phyloP scores from a whole-genome alignment of 768 basidiomycete genomes.

The Hebeloma cylindrosporum region DNA sequence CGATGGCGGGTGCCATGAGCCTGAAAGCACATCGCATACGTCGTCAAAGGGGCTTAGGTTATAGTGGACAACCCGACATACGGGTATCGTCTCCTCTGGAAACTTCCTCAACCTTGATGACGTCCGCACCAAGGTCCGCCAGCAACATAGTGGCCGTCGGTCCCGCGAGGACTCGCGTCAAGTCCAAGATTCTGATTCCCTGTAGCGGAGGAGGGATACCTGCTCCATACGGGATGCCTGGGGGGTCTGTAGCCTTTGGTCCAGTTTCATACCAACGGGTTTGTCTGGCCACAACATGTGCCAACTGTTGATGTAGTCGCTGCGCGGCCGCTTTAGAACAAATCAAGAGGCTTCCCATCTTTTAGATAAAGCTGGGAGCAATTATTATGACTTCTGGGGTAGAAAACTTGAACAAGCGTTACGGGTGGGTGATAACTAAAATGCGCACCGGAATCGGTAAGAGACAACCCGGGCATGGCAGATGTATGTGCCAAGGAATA shows the following conservation, averaged over 20 bases:
- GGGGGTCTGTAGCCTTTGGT: conserved; percentile 13
- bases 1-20: conserved; percentile 66
- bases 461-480: too few species aligned
- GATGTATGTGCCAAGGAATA: too few species aligned
- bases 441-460: too few species aligned
- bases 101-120: conserved; percentile 87
- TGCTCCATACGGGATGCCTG: conserved; percentile 32
- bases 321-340: conserved; percentile 5
- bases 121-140: conserved; percentile 91
- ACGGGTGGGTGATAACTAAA: too few species aligned
- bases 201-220: conserved; percentile 78
- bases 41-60: not conserved
- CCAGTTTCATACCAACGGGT: conserved; percentile 21
- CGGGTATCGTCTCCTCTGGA: conserved; percentile 88
- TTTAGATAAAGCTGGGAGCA: not conserved
- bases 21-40: conserved; percentile 29
- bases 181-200: conserved; percentile 82
- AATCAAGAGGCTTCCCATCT: not conserved
- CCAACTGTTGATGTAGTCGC: not conserved
- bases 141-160: conserved; percentile 92
- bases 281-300: not conserved
- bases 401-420: too few species aligned
- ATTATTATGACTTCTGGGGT: not conserved
- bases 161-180: conserved; percentile 90
- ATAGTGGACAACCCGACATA: conserved; percentile 30